Conservation (phyloP, 371 early-diverging fungal species). For the Apophysomyces sp. region DNA sequence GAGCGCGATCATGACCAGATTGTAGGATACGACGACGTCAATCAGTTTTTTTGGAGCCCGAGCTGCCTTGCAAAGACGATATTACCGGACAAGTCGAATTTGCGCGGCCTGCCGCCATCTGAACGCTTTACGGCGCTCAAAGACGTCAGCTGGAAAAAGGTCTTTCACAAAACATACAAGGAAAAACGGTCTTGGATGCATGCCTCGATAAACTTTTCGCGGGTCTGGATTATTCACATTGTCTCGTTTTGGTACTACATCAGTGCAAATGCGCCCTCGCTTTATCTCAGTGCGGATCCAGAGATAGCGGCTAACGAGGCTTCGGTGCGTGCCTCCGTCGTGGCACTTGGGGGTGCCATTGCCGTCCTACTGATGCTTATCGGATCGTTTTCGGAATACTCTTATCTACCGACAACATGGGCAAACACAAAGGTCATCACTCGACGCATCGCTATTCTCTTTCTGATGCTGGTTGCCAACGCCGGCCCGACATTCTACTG, state of each 20-base stretch:
- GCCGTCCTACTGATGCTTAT: constrained; percentile 69
- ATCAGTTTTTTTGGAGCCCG: constrained; percentile 85
- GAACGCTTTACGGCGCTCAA: constrained; percentile 67
- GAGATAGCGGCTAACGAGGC: constrained; percentile 40
- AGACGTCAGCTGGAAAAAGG: constrained; percentile 70
- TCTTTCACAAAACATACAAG: constrained; percentile 83
- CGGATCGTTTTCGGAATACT: constrained; percentile 69
- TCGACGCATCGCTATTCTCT: constrained; percentile 60
- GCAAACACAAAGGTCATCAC: constrained; percentile 57
- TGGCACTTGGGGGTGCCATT: constrained; percentile 76
- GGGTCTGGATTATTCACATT: constrained; percentile 87
- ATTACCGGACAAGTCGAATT: constrained; percentile 51
- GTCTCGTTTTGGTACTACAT: constrained; percentile 84
- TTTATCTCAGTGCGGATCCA: constrained; percentile 54
- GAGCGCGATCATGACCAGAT: constrained; percentile 81
- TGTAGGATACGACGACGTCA: constrained; percentile 90
- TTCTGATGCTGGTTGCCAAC: constrained; percentile 64
- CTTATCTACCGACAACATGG: constrained; percentile 69
- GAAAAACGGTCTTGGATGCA: constrained; percentile 88
- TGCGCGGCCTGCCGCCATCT: constrained; percentile 62
- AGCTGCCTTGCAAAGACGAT: constrained; percentile 63
- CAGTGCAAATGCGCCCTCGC: constrained; percentile 68
- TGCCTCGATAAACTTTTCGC: constrained; percentile 81
- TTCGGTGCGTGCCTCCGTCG: constrained; percentile 64
- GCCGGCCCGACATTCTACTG: constrained; percentile 71